Conservation (phyloP, 2,329 filamentous ascomycete species). For the Penicillium sp. region DNA sequence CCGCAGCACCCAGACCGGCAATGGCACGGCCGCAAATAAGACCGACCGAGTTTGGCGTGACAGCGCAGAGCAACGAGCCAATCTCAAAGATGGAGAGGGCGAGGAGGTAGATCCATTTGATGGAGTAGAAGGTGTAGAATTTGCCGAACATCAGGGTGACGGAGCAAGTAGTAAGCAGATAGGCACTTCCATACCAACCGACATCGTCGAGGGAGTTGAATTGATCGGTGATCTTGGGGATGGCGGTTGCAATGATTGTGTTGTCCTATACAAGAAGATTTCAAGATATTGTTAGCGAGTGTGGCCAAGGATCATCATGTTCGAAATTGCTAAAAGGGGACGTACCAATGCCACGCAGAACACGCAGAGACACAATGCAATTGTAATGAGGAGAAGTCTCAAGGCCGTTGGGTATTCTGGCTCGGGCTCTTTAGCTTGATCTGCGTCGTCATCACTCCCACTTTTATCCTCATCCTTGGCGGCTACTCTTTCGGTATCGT, state of each 20-base stretch:
- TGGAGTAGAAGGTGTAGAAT: conserved; percentile 51
- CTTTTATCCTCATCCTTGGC: conserved; percentile 13
- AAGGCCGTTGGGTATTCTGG: conserved; percentile 41
- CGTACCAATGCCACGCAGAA: conserved; percentile 49
- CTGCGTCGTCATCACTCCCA: conserved; percentile 14
- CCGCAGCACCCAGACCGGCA: conserved; percentile 48
- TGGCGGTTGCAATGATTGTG: conserved; percentile 55
- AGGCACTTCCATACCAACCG: conserved; percentile 57
- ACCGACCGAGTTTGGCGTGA: conserved; percentile 45
- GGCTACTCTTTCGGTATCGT: conserved; percentile 15
- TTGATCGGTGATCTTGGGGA: conserved; percentile 55
- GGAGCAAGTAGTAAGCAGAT: conserved; percentile 51
- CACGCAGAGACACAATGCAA: conserved; percentile 46
- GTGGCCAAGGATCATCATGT: neutral
- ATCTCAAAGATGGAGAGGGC: conserved; percentile 52
- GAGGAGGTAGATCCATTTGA: conserved; percentile 52
- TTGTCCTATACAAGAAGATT: conserved; percentile 41
- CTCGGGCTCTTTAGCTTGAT: conserved; percentile 29
- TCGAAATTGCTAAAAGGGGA: neutral
- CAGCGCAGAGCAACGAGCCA: conserved; percentile 48
- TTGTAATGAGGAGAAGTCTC: conserved; percentile 43
- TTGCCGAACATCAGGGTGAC: conserved; percentile 53
- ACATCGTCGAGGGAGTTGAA: conserved; percentile 56
- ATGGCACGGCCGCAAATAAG: conserved; percentile 52
- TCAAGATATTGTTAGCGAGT: neutral